Conservation (phyloP, 805 yeast species). For the Maudiozyma serrabonitensis region DNA sequence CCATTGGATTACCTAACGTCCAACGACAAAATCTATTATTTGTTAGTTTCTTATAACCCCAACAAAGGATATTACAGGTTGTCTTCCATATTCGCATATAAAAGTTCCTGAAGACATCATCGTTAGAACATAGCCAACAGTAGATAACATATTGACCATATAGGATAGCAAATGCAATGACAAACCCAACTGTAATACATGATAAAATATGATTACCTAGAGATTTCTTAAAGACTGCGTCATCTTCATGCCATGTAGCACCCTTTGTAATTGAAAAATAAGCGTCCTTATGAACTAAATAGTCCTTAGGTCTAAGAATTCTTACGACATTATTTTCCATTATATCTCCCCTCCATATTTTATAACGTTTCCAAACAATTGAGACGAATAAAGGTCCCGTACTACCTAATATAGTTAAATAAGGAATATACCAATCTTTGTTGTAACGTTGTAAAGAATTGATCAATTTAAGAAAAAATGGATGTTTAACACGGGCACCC, state of each 20-base stretch:
- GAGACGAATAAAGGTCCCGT: slow-evolving; percentile 87
- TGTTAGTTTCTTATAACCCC: background rate
- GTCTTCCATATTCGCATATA: background rate
- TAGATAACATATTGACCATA: slow-evolving; percentile 40
- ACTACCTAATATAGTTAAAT: slow-evolving; percentile 83
- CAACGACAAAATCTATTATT: background rate
- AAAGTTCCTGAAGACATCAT: background rate
- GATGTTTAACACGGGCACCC: slow-evolving; percentile 83
- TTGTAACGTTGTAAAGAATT: slow-evolving; percentile 55
- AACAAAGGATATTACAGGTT: background rate
- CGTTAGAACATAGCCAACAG: slow-evolving; percentile 28
- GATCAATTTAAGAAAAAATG: slow-evolving; percentile 65
- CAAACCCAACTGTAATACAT: slow-evolving; percentile 62
- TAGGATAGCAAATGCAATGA: slow-evolving; percentile 41
- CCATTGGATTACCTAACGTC: background rate
- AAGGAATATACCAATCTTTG: slow-evolving; percentile 75
- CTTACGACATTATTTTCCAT: slow-evolving; percentile 58
- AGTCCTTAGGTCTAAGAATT: slow-evolving; percentile 63
- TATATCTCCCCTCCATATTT: slow-evolving; percentile 55
- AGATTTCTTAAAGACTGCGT: slow-evolving; percentile 67
- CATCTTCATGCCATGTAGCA: slow-evolving; percentile 87
- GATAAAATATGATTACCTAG: slow-evolving; percentile 66
- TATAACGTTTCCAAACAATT: slow-evolving; percentile 79
- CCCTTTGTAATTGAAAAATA: slow-evolving; percentile 74
- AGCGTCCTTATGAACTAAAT: slow-evolving; percentile 49